phyloP scores from a whole-genome alignment of 2,329 filamentous ascomycete genomes.

The Monosporascus sp. region DNA sequence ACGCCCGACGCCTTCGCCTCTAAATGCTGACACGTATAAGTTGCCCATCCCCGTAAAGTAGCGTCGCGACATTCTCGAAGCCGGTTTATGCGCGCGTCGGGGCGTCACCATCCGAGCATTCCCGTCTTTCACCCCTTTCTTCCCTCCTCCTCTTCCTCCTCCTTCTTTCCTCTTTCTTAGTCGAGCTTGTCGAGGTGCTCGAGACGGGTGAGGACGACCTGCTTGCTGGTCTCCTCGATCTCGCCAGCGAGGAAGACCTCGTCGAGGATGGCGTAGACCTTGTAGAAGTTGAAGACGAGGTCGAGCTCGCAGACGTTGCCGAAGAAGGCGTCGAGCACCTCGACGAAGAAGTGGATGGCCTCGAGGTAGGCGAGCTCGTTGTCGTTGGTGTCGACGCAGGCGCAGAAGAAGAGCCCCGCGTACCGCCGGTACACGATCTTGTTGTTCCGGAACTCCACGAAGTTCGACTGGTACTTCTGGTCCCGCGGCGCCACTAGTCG shows the following conservation, averaged over 20 bases:
- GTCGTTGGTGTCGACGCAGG: conserved; percentile 97
- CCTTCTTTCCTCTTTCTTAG: conserved; percentile 35
- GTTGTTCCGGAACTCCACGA: conserved; percentile 91
- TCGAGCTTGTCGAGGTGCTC: conserved; percentile 97
- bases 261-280: conserved; percentile 96
- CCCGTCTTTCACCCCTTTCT: background rate
- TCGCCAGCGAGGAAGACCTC: conserved; percentile 97
- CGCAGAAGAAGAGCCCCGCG: conserved; percentile 97
- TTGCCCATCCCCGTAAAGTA: no score
- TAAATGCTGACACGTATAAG: conserved; percentile 2
- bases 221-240: conserved; percentile 98
- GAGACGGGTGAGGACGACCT: conserved; percentile 88
- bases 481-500: conserved; percentile 95
- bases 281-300: conserved; percentile 76
- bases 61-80: no score
- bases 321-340: conserved; percentile 97
- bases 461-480: conserved; percentile 99
- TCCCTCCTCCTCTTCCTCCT: background rate
- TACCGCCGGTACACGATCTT: conserved; percentile 98
- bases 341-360: conserved; percentile 98
- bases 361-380: conserved; percentile 96
- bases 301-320: conserved; percentile 98
- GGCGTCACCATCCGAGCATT: background rate
- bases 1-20: conserved; percentile 15
- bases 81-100: background rate